A percentile compares a stretch with the other conserved stretches of the same genome.
Evolutionary conservation across 106 monocot species (phyloP).

Genomic region (Apostasia shenzhenica): DNA sequence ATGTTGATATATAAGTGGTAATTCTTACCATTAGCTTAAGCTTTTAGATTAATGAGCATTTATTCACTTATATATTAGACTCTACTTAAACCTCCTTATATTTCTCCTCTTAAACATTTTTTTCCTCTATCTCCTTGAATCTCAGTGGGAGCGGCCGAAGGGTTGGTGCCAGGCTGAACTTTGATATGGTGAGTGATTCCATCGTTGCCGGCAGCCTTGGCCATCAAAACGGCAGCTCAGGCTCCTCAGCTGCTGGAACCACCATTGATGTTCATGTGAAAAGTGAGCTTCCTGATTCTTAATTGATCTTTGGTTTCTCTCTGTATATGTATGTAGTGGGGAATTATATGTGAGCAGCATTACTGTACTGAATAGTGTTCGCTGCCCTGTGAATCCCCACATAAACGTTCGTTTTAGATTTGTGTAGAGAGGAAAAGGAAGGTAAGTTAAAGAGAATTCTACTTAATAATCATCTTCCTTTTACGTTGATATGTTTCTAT

Average conservation of each 20-base stretch:
- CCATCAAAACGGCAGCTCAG: conserved; percentile 6
- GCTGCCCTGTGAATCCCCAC: conserved; percentile 3
- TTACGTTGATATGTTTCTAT: too few relatives aligned
- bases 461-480: too few relatives aligned
- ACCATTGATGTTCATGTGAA: not conserved
- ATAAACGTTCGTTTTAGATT: not conserved
- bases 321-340: not conserved
- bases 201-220: conserved; percentile 13
- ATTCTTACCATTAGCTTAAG: not conserved
- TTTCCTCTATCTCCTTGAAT: not conserved
- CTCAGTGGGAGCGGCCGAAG: conserved; percentile 5
- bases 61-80: not conserved
- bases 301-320: not conserved
- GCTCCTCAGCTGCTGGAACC: not conserved
- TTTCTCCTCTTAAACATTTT: not conserved
- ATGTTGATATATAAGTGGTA: too few relatives aligned
- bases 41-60: not conserved
- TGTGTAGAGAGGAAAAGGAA: not conserved
- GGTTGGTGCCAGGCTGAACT: conserved; percentile 8
- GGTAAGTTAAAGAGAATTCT: too few relatives aligned
- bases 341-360: conserved; percentile 6
- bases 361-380: not conserved
- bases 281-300: not conserved
- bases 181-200: conserved; percentile 16
- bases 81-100: not conserved